Conservation (phyloP, 1,139 yeast species). For the Casaregolazyma suthepensis region DNA sequence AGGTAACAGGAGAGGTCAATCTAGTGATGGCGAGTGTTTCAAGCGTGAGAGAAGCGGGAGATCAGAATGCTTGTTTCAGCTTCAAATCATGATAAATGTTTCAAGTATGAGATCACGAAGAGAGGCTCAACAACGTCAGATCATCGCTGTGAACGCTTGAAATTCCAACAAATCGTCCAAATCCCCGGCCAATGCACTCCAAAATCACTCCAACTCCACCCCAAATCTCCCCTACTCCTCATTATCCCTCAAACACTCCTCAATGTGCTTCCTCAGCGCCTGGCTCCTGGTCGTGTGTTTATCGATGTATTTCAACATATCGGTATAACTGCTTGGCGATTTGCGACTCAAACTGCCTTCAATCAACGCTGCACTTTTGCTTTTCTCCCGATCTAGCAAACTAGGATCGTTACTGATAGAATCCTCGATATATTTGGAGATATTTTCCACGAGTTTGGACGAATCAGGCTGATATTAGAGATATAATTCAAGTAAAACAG, state of each 20-base stretch:
- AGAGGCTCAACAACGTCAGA: too few species aligned
- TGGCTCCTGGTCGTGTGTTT: constrained; percentile 1
- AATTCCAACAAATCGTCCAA: not conserved
- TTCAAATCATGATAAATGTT: too few species aligned
- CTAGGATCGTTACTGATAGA: constrained; percentile 25
- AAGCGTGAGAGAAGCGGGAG: too few species aligned
- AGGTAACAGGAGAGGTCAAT: too few species aligned
- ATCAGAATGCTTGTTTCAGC: too few species aligned
- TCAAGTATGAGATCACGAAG: too few species aligned
- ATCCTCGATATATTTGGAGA: constrained; percentile 25
- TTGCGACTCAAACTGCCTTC: constrained; percentile 18
- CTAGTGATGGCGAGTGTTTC: too few species aligned
- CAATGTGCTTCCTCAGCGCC: constrained; percentile 2
- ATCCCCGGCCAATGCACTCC: not conserved
- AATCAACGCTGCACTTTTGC: constrained; percentile 28
- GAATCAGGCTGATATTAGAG: constrained; percentile 18
- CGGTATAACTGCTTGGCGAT: not conserved
- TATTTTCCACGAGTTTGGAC: constrained; percentile 19
- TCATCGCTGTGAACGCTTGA: not conserved
- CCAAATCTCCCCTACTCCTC: not conserved
- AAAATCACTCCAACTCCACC: not conserved
- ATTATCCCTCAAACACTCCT: not conserved
- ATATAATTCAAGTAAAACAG: not conserved
- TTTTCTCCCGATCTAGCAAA: constrained; percentile 24
- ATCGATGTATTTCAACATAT: constrained; percentile 3